Conservation (phyloP, 1,284 basidiomycete genomes). For the Heterobasidion occidentale region DNA sequence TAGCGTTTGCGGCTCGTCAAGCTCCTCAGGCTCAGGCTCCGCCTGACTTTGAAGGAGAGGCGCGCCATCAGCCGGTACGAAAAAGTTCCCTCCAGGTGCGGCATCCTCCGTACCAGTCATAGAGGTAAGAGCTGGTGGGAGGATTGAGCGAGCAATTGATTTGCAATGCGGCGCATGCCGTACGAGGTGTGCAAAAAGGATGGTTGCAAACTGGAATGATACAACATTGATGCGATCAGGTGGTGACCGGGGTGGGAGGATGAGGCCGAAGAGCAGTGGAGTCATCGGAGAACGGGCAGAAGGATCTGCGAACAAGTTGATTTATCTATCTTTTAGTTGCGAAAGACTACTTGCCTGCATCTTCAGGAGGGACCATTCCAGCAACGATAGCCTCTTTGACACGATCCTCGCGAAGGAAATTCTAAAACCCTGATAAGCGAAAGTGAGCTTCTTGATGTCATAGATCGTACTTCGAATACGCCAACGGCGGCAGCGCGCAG, state of each 20-base stretch:
- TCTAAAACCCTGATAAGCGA: conserved; percentile 30
- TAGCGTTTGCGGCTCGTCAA: conserved; percentile 59
- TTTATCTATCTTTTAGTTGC: neutral
- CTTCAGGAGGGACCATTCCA: conserved; percentile 55
- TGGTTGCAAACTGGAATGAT: conserved; percentile 59
- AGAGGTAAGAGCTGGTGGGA: conserved; percentile 34
- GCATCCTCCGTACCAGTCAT: conserved; percentile 21
- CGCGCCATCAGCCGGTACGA: conserved; percentile 65
- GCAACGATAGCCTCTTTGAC: conserved; percentile 57
- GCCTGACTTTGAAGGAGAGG: conserved; percentile 17
- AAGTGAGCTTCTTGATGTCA: neutral
- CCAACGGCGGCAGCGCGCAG: conserved; percentile 53
- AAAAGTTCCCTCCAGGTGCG: conserved; percentile 42
- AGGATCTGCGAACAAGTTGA: conserved; percentile 20
- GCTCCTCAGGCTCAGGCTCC: conserved; percentile 27
- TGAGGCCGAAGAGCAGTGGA: conserved; percentile 59
- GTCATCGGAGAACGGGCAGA: conserved; percentile 39
- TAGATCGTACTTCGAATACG: conserved; percentile 59
- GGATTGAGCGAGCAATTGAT: conserved; percentile 63
- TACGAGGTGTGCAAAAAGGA: conserved; percentile 67
- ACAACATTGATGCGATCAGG: conserved; percentile 39
- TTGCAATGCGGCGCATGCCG: conserved; percentile 68
- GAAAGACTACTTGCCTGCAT: conserved; percentile 20
- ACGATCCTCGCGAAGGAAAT: conserved; percentile 66
- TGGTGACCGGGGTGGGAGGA: conserved; percentile 24